Conservation (phyloP, 108 stramenopile species). For the Skeletonema tropicum region DNA sequence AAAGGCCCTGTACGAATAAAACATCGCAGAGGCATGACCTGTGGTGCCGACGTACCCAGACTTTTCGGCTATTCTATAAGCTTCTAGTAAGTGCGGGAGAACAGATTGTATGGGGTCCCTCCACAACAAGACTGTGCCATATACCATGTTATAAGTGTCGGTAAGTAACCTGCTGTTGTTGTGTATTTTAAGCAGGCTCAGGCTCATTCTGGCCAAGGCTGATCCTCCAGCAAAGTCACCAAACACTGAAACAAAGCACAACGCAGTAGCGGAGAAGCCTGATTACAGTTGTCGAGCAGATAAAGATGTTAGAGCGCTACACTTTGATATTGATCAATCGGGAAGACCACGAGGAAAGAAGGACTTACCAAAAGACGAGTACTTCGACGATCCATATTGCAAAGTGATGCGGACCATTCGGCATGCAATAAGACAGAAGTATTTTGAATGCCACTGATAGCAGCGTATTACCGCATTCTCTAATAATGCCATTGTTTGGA, state of each 20-base stretch:
- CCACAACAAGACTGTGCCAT: neutral
- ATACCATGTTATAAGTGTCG: neutral
- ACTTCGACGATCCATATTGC: no score
- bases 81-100: conserved; percentile 2
- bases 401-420: no score
- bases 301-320: neutral
- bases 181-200: neutral
- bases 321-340: neutral
- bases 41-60: neutral
- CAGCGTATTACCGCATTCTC: no score
- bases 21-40: no score
- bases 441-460: no score
- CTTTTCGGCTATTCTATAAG: neutral
- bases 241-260: neutral
- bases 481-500: no score
- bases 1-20: conserved; percentile 12
- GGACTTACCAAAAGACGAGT: neutral
- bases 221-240: conserved; percentile 5
- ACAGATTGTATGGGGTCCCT: conserved; percentile 13
- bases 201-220: neutral
- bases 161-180: conserved; percentile 3
- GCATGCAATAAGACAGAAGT: no score
- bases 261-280: neutral
- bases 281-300: neutral
- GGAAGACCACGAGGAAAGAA: neutral